These are phyloP conservation scores for Tripidium arundinaceum DNA, from an alignment of 202 grass and related monocot species.

Conservation along the genomic window DNA sequence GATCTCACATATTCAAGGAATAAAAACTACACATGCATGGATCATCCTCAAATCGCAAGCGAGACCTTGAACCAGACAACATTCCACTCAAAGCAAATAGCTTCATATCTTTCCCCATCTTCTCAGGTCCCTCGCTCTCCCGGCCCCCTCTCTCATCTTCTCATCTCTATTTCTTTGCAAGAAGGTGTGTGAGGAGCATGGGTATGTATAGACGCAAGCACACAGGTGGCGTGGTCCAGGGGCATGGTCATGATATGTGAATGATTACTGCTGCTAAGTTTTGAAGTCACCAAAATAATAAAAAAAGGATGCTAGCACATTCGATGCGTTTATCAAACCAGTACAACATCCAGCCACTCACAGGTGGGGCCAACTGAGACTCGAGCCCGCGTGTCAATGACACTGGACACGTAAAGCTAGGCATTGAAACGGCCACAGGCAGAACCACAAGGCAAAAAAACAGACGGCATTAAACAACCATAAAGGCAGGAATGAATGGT, in stretches of 20 bases:
- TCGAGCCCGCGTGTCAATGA: not conserved
- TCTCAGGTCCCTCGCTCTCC: not conserved
- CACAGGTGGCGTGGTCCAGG: slow-evolving; percentile 27
- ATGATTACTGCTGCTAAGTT: slow-evolving; percentile 57
- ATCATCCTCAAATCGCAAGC: slow-evolving; percentile 28
- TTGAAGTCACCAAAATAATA: slow-evolving; percentile 33
- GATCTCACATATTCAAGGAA: slow-evolving; percentile 31
- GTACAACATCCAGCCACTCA: not conserved
- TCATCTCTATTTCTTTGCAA: slow-evolving; percentile 23
- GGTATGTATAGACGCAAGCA: slow-evolving; percentile 58
- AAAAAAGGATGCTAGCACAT: not conserved
- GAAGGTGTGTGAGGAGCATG: slow-evolving; percentile 29
- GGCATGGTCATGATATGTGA: slow-evolving; percentile 67
- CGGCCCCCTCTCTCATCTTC: not conserved
- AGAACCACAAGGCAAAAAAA: slow-evolving; percentile 39
- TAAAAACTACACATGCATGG: not conserved
- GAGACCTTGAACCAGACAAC: slow-evolving; percentile 95
- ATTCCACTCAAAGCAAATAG: slow-evolving; percentile 88
- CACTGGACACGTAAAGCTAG: not conserved
- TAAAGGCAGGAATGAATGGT: slow-evolving; percentile 44
- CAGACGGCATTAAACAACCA: slow-evolving; percentile 47
- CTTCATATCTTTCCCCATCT: slow-evolving; percentile 44
- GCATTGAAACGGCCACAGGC: not conserved
- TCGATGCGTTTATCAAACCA: not conserved
- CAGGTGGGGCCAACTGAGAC: not conserved